Base-by-base conservation (phyloP, 768 basidiomycete genomes). In the Rhizopogon roseolus region DNA sequence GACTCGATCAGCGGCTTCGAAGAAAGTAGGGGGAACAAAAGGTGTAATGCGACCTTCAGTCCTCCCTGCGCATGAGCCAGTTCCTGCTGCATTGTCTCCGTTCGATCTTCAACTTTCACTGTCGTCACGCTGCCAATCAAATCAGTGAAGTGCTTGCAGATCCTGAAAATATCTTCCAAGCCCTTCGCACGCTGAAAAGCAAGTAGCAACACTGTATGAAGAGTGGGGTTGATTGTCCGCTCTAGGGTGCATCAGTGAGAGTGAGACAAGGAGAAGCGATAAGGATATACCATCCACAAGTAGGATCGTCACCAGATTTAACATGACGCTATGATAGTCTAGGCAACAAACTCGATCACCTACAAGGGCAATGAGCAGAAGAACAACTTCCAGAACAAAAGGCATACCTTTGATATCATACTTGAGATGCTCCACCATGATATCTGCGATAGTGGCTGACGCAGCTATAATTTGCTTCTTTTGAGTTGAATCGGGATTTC, bases 1-100 rank as follows among this genome's bases (percentile, higher is more conserved):
- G 92, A 90, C 54, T 98, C 94, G 52, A 93, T 79, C 25, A 96
- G 74, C 11, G 89, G 80, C 60, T 90, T 90, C 27, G 90, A 81
- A 1, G 88, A 85, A 25, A 93, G 77, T 41, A 98, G 74, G 10
- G 88, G 81, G 54, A 82, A 77, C 40, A 98, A 72, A 41, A 96
- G 75, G 58, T 88, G 83, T 37, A 96, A 74, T 0, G 85, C 85
- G 41, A 93, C 84, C 68, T 93, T 93, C 49, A 95, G 68, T 6
- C 87, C 91, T 41, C 85, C 82, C 51, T 86, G 90, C 2, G 90
- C 90, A 62, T 90, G 85, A 4, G 82, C 73, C 41, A 93, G 76
- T 54, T 86, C 84, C 56, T 85, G 82, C 52, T 81, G 78, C 55
- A 81, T 77, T 3, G 61, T 51, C 29, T 84, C 77, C 0, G 81